These are phyloP conservation scores for Croton laevigatus DNA, from an alignment of 441 rosid genomes.

Conservation along the genomic window DNA sequence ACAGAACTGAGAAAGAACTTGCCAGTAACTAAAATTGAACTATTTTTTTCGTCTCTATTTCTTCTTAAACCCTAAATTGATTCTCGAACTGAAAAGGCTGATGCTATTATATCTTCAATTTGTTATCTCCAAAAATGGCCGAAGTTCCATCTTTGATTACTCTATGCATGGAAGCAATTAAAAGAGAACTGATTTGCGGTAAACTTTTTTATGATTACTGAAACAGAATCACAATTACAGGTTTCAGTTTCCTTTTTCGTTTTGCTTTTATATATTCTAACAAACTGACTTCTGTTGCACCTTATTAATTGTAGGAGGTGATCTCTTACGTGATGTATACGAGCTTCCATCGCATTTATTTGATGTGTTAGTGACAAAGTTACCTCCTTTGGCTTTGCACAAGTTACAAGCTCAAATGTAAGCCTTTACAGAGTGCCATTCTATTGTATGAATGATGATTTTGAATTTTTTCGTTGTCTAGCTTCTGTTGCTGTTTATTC, in stretches of 20 bases:
- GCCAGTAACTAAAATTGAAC: background rate
- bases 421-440: conserved; percentile 18
- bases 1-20: background rate
- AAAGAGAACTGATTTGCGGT: conserved; percentile 49
- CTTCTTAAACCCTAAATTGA: background rate
- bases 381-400: conserved; percentile 70
- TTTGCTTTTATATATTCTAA: background rate
- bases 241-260: background rate
- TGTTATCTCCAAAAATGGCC: conserved; percentile 27
- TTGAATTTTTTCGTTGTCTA: background rate
- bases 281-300: background rate
- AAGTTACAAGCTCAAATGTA: conserved; percentile 62
- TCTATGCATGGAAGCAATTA: conserved; percentile 44
- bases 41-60: background rate
- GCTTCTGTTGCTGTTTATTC: background rate
- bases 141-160: conserved; percentile 51
- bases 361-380: conserved; percentile 39
- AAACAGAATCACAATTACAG: background rate
- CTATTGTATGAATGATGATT: background rate
- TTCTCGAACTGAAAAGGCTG: background rate
- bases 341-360: conserved; percentile 69
- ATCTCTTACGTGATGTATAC: conserved; percentile 39
- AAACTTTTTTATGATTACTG: background rate
- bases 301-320: conserved; percentile 37
- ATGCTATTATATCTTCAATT: background rate